Base-by-base conservation (phyloP, 1,284 basidiomycete genomes). In the Coniferiporia weirii region DNA sequence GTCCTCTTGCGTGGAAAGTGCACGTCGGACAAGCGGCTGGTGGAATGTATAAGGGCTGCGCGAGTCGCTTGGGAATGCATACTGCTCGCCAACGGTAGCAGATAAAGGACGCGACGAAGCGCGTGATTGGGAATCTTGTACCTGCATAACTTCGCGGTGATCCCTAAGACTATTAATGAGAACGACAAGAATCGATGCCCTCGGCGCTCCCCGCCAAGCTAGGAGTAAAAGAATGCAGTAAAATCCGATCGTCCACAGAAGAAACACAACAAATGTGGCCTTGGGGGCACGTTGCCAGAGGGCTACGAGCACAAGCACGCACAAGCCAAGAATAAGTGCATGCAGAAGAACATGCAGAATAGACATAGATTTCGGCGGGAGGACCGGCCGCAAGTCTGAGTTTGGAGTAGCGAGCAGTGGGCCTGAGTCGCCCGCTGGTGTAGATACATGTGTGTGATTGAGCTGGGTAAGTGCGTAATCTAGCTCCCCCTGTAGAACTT, bases 251-350 rank as follows among this genome's bases (percentile, higher is more conserved):
- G 76, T 78, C 82, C 84, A 88, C 3, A 76, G 72, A 17, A 91
- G 73, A 69, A 90, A 89, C 19, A 86, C 74, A 54, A 72, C 78
- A 69, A 90, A 90, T n/a, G 78, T 71, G 47, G 77, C 78, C 61
- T 70, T 73, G 0, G 80, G 76, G 19, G 81, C 81, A 59, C 75
- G 76, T 38, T 72, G 67, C 82, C 83, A 87, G 20, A 91, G 72
- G 34, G 79, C 77, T 49, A 80, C 68, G 45, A 91, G 75, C 15
- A 79, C 76, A 36, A 89, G 65, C 22, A 82, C 67, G 63, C 76
- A 81, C 50, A 88, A 72, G 10, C 78, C 85, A 35, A 89, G 69
- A 47, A 91, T 70, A 50, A 82, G 74, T 43, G 72, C 67, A 62
- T 91, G 87, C 60, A 84, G 73, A 58, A 84, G 66, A 48, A 80